These are phyloP conservation scores for Trametes pubescens DNA, from an alignment of 1,284 basidiomycete species.

Conservation along the genomic window DNA sequence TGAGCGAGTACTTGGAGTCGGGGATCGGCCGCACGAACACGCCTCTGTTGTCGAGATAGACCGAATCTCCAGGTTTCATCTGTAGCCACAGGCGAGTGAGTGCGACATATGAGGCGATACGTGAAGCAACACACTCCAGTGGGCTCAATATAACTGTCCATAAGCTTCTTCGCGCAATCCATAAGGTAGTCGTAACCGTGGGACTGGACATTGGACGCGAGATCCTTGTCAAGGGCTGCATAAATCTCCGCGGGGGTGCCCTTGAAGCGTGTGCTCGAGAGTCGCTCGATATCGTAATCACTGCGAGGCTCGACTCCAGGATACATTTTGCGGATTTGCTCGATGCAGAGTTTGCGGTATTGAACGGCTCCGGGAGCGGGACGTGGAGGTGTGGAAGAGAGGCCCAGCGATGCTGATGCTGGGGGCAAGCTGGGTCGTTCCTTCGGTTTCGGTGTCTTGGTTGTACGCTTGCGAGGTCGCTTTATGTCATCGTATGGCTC, in stretches of 20 bases:
- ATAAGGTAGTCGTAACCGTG: background rate
- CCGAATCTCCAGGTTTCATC: background rate
- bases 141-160: background rate
- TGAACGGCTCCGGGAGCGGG: background rate
- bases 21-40: background rate
- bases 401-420: background rate
- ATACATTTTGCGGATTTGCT: background rate
- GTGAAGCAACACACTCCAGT: background rate
- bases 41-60: background rate
- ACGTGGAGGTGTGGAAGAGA: background rate
- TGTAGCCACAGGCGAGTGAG: background rate
- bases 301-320: background rate
- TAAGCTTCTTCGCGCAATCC: background rate
- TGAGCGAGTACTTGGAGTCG: slow-evolving; percentile 4
- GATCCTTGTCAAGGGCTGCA: background rate
- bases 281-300: background rate
- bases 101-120: background rate
- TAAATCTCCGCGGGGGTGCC: background rate
- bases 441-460: background rate
- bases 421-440: background rate
- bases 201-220: background rate
- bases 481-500: background rate
- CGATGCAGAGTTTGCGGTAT: background rate
- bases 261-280: background rate
- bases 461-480: background rate